Base-by-base conservation (phyloP, 1,284 basidiomycete genomes). In the Coniferiporia sulphurascens region DNA sequence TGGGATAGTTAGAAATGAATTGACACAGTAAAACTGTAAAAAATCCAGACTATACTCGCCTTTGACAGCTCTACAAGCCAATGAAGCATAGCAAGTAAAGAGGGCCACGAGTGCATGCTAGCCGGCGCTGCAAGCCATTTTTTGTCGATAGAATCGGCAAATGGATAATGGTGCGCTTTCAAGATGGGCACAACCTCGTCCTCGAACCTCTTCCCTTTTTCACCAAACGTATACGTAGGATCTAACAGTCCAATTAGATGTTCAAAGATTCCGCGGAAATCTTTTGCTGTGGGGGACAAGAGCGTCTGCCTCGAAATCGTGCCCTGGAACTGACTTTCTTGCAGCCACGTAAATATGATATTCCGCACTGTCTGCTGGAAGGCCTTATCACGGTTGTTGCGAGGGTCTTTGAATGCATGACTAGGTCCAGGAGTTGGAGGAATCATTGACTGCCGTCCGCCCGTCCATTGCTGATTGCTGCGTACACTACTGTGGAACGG, bases 81-180 rank as follows among this genome's bases (percentile, higher is more conserved):
- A 70, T 93, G 88, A 50, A 96, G 69, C 68, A 91, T 88, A 19
- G 89, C 93, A 15, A 95, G 74, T 15, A 95, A 70, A 13, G 81
- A 75, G 0, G 91, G 90, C 94, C 93, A 95, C 15, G 87, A 85
- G 70, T 91, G 88, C 75, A 88, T 86, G 60, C 86, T 88, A 0
- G 90, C 92, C 0, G 92, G 89, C 1, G 92, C 87, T 3, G 85
- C 85, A n/a, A 96, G 72, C 78, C 88, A 91, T 61, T 90, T 93
- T 55, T 85, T 83, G 65, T 92, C 88, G 6, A 95, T 79, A 56
- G 82, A 78, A 53, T 86, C 80, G 6, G 84, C 78, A 60, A 83
- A 89, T 0, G 93, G 91, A 71, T 95, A 96, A 62, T 80, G 78
- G 55, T 93, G 72, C 7, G 86, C 84, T 67, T 84, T 88, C 58